Percentiles rank a stretch among this genome's conserved stretches.
Evolutionary conservation across 345 rosid species (phyloP).

Genomic region (Eucalyptus sp.): DNA sequence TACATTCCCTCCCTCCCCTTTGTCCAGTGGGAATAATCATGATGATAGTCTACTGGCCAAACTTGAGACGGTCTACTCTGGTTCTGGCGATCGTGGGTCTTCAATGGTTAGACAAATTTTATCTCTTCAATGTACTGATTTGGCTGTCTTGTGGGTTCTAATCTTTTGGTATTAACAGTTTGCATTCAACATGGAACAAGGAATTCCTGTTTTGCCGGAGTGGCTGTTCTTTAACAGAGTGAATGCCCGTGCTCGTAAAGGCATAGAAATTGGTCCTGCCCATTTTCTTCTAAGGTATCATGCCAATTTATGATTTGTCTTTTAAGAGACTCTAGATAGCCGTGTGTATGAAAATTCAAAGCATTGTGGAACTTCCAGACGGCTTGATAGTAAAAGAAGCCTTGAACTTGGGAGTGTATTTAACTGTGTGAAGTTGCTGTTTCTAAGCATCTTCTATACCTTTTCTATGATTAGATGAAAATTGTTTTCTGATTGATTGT

Average conservation of each 20-base stretch:
- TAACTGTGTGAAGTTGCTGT: not conserved
- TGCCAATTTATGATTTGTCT: not conserved
- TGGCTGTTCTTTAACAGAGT: conserved; percentile 89
- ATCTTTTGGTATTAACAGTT: conserved; percentile 35
- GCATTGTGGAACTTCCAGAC: not conserved
- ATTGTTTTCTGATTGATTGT: not conserved
- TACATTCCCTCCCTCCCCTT: not conserved
- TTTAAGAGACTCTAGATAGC: not conserved
- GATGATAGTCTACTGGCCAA: conserved; percentile 76
- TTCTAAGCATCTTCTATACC: not conserved
- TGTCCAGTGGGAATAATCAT: conserved; percentile 63
- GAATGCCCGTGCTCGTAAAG: conserved; percentile 75
- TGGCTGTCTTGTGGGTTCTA: not conserved
- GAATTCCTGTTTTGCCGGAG: conserved; percentile 74
- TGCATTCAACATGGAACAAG: conserved; percentile 86
- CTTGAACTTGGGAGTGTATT: not conserved
- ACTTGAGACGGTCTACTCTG: conserved; percentile 76
- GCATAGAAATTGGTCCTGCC: conserved; percentile 69
- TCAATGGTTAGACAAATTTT: conserved; percentile 58
- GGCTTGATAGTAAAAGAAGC: not conserved
- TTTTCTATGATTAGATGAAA: not conserved
- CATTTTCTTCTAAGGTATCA: conserved; percentile 57
- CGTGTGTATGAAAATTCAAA: not conserved
- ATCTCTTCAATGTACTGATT: not conserved
- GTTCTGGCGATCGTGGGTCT: conserved; percentile 87